phyloP scores from a whole-genome alignment of 2,329 filamentous ascomycete genomes.

The Zymoseptoria brevis region DNA sequence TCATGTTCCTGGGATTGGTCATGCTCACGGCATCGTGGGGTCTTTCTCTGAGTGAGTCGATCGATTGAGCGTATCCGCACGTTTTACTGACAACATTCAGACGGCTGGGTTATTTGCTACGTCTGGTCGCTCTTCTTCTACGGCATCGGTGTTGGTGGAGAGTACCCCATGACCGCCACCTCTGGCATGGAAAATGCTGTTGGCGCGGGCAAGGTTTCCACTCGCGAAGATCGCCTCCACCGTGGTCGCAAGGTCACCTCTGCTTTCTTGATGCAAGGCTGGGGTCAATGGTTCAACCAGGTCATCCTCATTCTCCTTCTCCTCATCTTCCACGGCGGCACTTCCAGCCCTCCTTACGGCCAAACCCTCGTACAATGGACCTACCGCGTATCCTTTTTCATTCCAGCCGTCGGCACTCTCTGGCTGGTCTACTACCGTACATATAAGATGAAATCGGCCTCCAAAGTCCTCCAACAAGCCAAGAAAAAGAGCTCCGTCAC shows the following conservation, averaged over 20 bases:
- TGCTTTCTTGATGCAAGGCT: slow-evolving; percentile 96
- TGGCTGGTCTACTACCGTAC: slow-evolving; percentile 96
- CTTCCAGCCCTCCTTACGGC: slow-evolving; percentile 69
- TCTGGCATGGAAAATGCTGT: slow-evolving; percentile 76
- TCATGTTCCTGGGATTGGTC: slow-evolving; percentile 89
- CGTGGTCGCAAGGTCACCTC: slow-evolving; percentile 92
- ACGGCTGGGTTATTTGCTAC: slow-evolving; percentile 97
- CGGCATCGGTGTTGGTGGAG: slow-evolving; percentile 65
- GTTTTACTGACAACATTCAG: slow-evolving; percentile 25
- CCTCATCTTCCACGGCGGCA: slow-evolving; percentile 77
- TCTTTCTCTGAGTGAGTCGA: slow-evolving; percentile 47
- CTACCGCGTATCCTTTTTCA: slow-evolving; percentile 85
- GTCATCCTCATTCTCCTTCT: slow-evolving; percentile 78
- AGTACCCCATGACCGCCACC: slow-evolving; percentile 95
- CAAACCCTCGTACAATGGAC: slow-evolving; percentile 74
- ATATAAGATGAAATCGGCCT: slow-evolving; percentile 86
- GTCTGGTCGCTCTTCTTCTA: slow-evolving; percentile 93
- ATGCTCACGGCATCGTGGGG: slow-evolving; percentile 93
- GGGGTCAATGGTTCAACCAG: slow-evolving; percentile 95
- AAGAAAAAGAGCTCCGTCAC: slow-evolving; percentile 85
- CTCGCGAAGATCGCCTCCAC: slow-evolving; percentile 85
- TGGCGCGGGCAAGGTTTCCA: slow-evolving; percentile 78
- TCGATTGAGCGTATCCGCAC: neutral
- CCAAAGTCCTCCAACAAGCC: slow-evolving; percentile 68
- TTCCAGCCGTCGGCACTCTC: slow-evolving; percentile 81